These are phyloP conservation scores for Rhynchospora breviuscula DNA, from an alignment of 176 grass and related monocot genomes.

Conservation along the genomic window DNA sequence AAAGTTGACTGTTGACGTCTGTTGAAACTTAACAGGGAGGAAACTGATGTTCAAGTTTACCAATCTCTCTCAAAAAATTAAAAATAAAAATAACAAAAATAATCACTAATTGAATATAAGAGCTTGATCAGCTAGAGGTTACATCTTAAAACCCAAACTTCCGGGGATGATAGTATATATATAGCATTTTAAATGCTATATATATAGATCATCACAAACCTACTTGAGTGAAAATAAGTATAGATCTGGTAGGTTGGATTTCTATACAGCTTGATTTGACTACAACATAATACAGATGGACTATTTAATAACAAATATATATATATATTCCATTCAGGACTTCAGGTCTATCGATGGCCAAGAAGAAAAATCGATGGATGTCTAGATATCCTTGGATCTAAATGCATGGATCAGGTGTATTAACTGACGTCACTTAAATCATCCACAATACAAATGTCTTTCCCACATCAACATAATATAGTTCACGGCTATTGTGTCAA, in stretches of 20 bases:
- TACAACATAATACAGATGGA: background rate
- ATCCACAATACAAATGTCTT: background rate
- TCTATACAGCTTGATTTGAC: background rate
- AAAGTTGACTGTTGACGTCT: background rate
- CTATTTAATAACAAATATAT: background rate
- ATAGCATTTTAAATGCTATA: background rate
- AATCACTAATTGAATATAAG: background rate
- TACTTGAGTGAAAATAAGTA: constrained; percentile 14
- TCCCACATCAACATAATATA: background rate
- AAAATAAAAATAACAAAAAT: background rate
- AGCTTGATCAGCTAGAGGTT: background rate
- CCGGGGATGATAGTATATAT: background rate
- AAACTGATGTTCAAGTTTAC: background rate
- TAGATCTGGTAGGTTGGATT: background rate
- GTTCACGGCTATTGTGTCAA: too few species aligned
- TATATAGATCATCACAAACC: constrained; percentile 4
- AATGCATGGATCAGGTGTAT: background rate
- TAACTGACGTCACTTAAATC: background rate
- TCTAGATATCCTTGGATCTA: background rate
- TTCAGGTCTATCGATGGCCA: too few species aligned
- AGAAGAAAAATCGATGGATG: background rate
- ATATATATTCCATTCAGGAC: background rate
- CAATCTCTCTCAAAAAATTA: background rate
- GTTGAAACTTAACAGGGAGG: constrained; percentile 13
- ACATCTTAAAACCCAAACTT: background rate